Evolutionary conservation across 2,329 filamentous ascomycete species (phyloP), one percentile per base, ranked within the genome.

Genomic region (Cercospora sesami): DNA sequence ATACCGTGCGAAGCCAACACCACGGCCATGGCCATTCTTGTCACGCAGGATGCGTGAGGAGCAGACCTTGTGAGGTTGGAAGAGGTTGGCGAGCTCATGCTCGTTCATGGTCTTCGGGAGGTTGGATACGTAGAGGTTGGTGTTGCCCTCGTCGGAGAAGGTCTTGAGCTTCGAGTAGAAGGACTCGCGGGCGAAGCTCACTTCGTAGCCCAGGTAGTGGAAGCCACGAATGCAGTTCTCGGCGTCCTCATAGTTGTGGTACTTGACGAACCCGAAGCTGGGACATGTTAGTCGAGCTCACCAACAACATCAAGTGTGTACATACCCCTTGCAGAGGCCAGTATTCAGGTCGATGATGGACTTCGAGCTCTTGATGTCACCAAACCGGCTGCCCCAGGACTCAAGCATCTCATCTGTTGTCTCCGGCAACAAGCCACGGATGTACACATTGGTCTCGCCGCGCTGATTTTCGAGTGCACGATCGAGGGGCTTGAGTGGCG

Each of bases 181-280:
- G 21, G 94, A 98, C 84, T 98, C 95, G 91, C 94, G 88, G 74
- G 96, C 95, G 82, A 98, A 98, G 78, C 94, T 96, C 75, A 97
- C 94, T 83, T 99, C 95, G 78, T 98, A 99, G 64, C 94, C 94
- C 73, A 96, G 88, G 76, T 91, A 91, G 78, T 95, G 94, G 79
- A 99, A 97, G 55, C 93, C 95, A 63, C 93, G 92, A 77, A 99
- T 99, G 79, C 95, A 98, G 77, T 93, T 91, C 82, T 98, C 94
- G 12, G 95, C 97, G 73, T 97, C 90, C 65, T 90, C 89, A 71
- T 91, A 91, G 74, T 92, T 91, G 79, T 87, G 91, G 79, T 96
- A 99, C 80, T 97, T 97, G 79, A 97, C 94, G 78, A 99, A 99
- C 5, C 95, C 95, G 78, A 98, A 99, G 14, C 95, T 98, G 75